Evolutionary conservation across 2,329 filamentous ascomycete species (phyloP).

Genomic region (Myriosclerotinia scirpicola): DNA sequence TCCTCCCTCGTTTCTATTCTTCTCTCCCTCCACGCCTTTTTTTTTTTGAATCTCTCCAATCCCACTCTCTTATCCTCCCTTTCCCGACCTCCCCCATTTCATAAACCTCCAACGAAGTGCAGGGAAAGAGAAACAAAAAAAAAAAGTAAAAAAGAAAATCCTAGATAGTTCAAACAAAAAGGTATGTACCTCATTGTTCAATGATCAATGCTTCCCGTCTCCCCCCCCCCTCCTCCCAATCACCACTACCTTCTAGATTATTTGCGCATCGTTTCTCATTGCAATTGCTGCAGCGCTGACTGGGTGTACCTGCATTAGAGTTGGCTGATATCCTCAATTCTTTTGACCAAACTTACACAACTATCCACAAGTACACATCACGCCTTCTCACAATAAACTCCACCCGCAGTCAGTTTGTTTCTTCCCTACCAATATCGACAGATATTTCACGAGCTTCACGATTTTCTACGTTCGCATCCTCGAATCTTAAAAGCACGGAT

Average conservation of each 20-base stretch:
- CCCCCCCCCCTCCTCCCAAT: constrained; percentile 17
- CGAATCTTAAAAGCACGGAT: constrained; percentile 37
- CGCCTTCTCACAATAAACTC: constrained; percentile 24
- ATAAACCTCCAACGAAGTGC: constrained; percentile 28
- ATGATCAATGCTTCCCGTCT: constrained; percentile 31
- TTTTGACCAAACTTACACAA: constrained; percentile 28
- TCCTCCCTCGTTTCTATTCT: constrained; percentile 29
- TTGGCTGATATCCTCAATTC: constrained; percentile 38
- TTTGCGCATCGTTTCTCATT: constrained; percentile 31
- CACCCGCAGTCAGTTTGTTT: neutral
- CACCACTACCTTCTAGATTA: constrained; percentile 7
- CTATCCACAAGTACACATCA: constrained; percentile 26
- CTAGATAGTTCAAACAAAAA: constrained; percentile 22
- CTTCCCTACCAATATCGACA: constrained; percentile 23
- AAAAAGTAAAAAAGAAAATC: neutral
- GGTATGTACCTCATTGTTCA: constrained; percentile 33
- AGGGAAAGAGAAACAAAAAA: constrained; percentile 22
- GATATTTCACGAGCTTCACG: constrained; percentile 35
- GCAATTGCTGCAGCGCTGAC: constrained; percentile 39
- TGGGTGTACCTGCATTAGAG: constrained; percentile 42
- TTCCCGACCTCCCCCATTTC: constrained; percentile 36
- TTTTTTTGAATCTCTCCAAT: constrained; percentile 29
- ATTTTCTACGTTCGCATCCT: constrained; percentile 35
- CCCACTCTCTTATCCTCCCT: constrained; percentile 38
- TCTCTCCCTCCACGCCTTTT: constrained; percentile 30